A percentile compares a stretch with the other conserved stretches of the same genome.
Conservation (phyloP, 345 rosid genomes). For the Moricandia moricandioides region DNA sequence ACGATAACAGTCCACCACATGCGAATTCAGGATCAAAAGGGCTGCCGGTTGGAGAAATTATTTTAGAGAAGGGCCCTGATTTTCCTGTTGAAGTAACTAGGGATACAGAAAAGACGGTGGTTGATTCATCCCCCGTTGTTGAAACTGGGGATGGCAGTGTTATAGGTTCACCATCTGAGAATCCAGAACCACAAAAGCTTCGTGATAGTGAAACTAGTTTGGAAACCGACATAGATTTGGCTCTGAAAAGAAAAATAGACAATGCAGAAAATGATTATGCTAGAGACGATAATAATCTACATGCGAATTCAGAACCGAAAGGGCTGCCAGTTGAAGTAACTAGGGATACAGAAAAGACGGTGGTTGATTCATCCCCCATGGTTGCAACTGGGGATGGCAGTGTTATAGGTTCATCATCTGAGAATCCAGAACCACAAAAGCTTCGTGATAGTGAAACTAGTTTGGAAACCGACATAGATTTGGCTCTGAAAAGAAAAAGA, state of each 20-base stretch:
- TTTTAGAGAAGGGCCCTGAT: conserved; percentile 12
- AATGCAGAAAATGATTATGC: conserved; percentile 34
- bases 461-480: conserved; percentile 32
- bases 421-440: conserved; percentile 30
- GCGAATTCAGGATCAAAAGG: conserved; percentile 4
- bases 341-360: not conserved
- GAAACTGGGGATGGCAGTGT: not conserved
- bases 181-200: conserved; percentile 29
- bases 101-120: conserved; percentile 13
- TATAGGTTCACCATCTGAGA: conserved; percentile 17
- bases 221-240: conserved; percentile 32
- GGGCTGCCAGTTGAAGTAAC: not conserved
- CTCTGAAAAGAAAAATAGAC: conserved; percentile 47
- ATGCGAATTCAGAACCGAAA: conserved; percentile 1
- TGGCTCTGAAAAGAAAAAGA: conserved; percentile 46
- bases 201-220: conserved; percentile 28
- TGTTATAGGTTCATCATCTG: conserved; percentile 8
- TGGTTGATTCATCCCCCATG: conserved; percentile 12
- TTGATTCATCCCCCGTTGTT: conserved; percentile 16
- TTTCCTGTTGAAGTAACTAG: not conserved
- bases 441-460: conserved; percentile 30
- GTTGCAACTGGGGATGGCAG: not conserved
- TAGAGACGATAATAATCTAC: conserved; percentile 21
- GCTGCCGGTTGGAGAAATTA: conserved; percentile 4
- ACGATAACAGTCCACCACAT: conserved; percentile 6